Conservation (phyloP, 495 filamentous ascomycete species). For the Aspergillus nidulans region DNA sequence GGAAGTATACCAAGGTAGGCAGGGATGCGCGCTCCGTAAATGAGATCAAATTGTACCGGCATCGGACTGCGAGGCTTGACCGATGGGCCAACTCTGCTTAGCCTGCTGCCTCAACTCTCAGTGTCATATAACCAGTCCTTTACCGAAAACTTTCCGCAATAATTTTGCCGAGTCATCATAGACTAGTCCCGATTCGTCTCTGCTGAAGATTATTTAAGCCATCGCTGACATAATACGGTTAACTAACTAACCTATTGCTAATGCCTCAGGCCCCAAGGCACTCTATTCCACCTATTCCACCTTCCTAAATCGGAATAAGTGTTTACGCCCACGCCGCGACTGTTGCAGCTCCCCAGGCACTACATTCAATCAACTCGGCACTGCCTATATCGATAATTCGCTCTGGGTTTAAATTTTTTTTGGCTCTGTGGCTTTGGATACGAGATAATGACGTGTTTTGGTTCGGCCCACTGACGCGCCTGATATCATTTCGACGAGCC, state of each 20-base stretch:
- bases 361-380: neutral
- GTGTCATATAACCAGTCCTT: no score
- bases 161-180: neutral
- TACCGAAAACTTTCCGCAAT: no score
- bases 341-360: constrained; percentile 8
- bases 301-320: constrained; percentile 34
- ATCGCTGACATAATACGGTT: constrained; percentile 1
- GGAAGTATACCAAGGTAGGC: neutral
- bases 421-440: neutral
- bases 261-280: constrained; percentile 10
- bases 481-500: neutral
- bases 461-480: neutral
- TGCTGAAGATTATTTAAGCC: neutral
- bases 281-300: neutral
- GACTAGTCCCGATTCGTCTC: neutral
- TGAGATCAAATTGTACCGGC: neutral
- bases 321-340: constrained; percentile 26
- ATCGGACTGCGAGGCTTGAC: neutral
- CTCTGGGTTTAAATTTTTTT: no score
- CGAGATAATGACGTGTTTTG: constrained; percentile 8
- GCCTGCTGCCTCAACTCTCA: neutral
- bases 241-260: no score
- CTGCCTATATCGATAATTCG: constrained; percentile 25
- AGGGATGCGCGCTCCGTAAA: neutral
- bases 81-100: neutral